A percentile compares a stretch with the other conserved stretches of the same genome.
Conservation (phyloP, 805 yeast genomes). For the Kluyveromyces siamensis region DNA sequence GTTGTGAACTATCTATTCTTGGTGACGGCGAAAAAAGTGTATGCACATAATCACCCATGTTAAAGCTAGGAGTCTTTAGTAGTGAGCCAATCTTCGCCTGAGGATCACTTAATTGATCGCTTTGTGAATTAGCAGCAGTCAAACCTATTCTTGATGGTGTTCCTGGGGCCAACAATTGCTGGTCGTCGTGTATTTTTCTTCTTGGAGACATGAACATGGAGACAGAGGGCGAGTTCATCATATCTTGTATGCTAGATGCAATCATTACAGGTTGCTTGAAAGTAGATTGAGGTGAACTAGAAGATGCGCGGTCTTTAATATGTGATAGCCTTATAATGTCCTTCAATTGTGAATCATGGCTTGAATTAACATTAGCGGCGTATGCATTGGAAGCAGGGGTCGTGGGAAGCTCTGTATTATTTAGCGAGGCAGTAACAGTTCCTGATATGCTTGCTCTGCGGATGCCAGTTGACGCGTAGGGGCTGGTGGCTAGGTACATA, state of each 20-base stretch:
- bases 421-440: not conserved
- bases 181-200: conserved; percentile 6
- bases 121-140: not conserved
- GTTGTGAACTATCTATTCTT: conserved; percentile 10
- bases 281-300: conserved; percentile 22
- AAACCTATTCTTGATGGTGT: conserved; percentile 19
- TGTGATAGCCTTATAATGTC: conserved; percentile 22
- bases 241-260: conserved; percentile 4
- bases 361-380: conserved; percentile 4
- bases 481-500: conserved; percentile 30
- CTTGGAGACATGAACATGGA: conserved; percentile 7
- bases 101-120: not conserved
- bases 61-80: conserved; percentile 26
- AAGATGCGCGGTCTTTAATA: conserved; percentile 20
- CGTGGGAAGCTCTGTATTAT: conserved; percentile 10
- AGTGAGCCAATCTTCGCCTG: conserved; percentile 5
- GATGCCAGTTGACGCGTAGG: conserved; percentile 13
- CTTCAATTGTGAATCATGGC: conserved; percentile 5
- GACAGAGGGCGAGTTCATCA: conserved; percentile 23
- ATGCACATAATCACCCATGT: conserved; percentile 31
- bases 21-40: conserved; percentile 30
- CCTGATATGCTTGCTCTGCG: conserved; percentile 1
- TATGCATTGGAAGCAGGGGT: conserved; percentile 17
- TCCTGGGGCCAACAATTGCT: conserved; percentile 12
- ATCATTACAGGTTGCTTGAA: conserved; percentile 18